A percentile compares a stretch with the other conserved stretches of the same genome.
phyloP scores from a whole-genome alignment of 2,329 filamentous ascomycete species.

The Cytospora piceicola region DNA sequence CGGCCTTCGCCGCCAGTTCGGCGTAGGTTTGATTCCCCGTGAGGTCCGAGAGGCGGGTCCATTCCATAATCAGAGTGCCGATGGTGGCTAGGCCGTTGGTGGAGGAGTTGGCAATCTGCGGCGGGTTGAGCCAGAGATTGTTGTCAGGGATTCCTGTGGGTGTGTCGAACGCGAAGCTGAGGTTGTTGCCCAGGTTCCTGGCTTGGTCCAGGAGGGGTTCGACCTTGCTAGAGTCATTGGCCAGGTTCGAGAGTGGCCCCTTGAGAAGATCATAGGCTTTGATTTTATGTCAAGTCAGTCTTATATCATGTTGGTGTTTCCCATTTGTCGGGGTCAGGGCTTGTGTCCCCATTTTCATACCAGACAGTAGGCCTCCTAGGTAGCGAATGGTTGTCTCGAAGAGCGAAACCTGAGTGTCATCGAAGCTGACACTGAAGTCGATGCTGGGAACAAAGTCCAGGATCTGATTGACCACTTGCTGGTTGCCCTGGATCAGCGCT shows the following conservation, averaged over 20 bases:
- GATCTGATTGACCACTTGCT: constrained; percentile 70
- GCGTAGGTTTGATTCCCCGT: constrained; percentile 70
- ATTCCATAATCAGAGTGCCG: constrained; percentile 81
- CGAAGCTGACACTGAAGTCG: constrained; percentile 56
- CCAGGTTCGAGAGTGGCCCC: constrained; percentile 62
- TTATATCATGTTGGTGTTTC: neutral
- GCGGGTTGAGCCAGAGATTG: constrained; percentile 62
- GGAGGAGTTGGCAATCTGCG: constrained; percentile 50
- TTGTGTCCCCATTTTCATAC: constrained; percentile 40
- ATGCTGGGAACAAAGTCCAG: constrained; percentile 71
- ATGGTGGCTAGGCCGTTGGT: constrained; percentile 76
- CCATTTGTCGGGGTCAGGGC: too few species aligned
- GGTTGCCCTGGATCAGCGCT: constrained; percentile 75
- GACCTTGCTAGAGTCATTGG: constrained; percentile 50
- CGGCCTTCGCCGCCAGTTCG: constrained; percentile 65
- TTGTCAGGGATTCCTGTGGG: constrained; percentile 76
- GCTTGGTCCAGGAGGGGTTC: constrained; percentile 69
- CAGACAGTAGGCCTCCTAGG: constrained; percentile 77
- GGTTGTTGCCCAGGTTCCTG: constrained; percentile 67
- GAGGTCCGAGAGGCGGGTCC: constrained; percentile 78
- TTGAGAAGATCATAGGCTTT: constrained; percentile 71
- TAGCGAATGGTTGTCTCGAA: constrained; percentile 94
- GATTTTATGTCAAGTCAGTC: constrained; percentile 14
- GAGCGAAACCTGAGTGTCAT: constrained; percentile 66
- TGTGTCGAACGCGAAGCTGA: constrained; percentile 80